Evolutionary conservation across 345 rosid genomes (phyloP), one percentile per base, ranked within the genome.

Genomic region (Salix suchowensis): DNA sequence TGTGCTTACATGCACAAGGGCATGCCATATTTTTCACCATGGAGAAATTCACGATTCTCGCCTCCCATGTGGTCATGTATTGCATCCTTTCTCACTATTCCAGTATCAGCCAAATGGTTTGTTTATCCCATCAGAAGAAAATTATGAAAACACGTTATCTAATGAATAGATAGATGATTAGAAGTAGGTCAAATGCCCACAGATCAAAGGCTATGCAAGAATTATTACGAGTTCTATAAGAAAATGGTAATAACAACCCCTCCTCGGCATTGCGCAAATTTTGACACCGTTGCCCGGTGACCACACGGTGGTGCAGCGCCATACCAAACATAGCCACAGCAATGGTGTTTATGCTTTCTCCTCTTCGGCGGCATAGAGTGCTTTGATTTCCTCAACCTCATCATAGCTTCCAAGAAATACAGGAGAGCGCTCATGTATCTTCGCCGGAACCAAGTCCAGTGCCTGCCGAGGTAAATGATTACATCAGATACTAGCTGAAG

Each of bases 331-430:
- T 2, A 18, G 58, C 58, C 58, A 52, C 58, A 52, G 23, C 6
- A 50, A 6, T 6, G 58, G 58, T 52, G 58, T 72, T 82, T 77
- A 84, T 42, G 80, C 76, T 66, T 84, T 84, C 74, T 86, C 24
- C 54, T 68, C 87, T 78, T 88, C 91, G 30, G 84, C 88, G 69
- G 96, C 94, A 77, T 91, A 96, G 42, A 93, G 88, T 32, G 85
- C 85, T 88, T 93, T 96, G 80, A 96, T 92, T 81, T 93, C 97
- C 79, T 96, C 98, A 39, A 96, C 91, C 68, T 96, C 99, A 2
- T 96, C 97, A 24, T 85, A 89, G 90, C 98, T 96, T 77, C 99
- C 97, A 3, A 96, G 91, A 85, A 96, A 96, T 83, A 96, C 86
- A 0, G 99, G 98, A 74, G 95, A 92, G 15, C 98, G 86, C 74